Base-by-base conservation (phyloP, 208 protist species). In the Acanthamoeba triangularis region DNA sequence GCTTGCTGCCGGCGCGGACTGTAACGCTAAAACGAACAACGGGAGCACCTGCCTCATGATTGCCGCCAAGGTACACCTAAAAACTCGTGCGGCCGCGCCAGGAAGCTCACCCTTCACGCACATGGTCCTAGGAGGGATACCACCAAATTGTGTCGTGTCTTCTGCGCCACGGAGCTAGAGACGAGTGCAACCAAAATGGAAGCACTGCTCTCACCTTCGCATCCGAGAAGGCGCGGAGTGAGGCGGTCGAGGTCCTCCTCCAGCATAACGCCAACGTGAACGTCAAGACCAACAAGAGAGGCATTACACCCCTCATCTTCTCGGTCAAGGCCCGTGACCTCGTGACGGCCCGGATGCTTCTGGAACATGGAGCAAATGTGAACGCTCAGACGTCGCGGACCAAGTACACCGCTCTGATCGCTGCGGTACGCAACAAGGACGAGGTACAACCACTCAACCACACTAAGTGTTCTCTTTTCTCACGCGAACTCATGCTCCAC, bases 271-370 rank as follows among this genome's bases (percentile, higher is more conserved):
- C 80, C 35, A 25, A 88, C 30, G 80, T 88, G 13, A 88, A 88
- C n/a, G 80, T 20, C 20, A 54, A 41, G 33, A 88, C 80, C 41
- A 88, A 44, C 49, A 88, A 88, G 49, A 6, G 80, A 88, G 80
- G 80, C 23, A 88, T 88, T 23, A 88, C 80, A 18, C 80, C 80
- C 23, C 80, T 88, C 49, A 88, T 88, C 80, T 88, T 88, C n/a
- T 47, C 80, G 23, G 80, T 88, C 25, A 88, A 88, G 49, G 80
- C 80, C 1, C 80, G 80, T 1, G 49, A 63, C 20, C 44, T 88
- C 47, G 20, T 16, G 30, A 65, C 47, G 4, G 80, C 80, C 30
- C 18, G 80, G 33, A 59, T 88, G 80, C 80, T 88, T 23, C 80
- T 88, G 7, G 80, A 88, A 11, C 7, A 54, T 7, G 80, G 80